Percentiles rank a stretch among this genome's conserved stretches.
Conservation (phyloP, 805 yeast species). For the Blastobotrys terrestris region DNA sequence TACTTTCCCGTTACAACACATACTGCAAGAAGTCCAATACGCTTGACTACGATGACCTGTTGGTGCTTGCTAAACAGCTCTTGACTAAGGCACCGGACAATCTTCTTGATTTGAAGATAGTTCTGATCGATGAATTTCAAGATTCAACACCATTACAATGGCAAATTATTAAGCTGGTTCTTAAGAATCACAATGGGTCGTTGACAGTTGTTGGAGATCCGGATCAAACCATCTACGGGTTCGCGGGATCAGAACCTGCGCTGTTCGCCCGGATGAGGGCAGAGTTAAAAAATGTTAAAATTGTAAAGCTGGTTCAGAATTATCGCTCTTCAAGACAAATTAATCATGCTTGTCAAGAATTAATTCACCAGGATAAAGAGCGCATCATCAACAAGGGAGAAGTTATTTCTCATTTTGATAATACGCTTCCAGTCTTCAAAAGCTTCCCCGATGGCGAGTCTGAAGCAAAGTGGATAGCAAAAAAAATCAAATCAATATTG, state of each 20-base stretch:
- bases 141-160: slow-evolving; percentile 81
- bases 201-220: slow-evolving; percentile 94
- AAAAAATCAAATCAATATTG: slow-evolving; percentile 43
- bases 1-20: slow-evolving; percentile 8
- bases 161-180: slow-evolving; percentile 51
- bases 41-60: slow-evolving; percentile 16
- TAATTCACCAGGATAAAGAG: slow-evolving; percentile 52
- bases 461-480: slow-evolving; percentile 57
- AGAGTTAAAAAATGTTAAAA: slow-evolving; percentile 29
- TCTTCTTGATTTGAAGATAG: slow-evolving; percentile 22
- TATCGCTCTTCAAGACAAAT: slow-evolving; percentile 75
- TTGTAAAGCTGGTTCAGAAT: slow-evolving; percentile 53
- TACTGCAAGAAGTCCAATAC: background rate
- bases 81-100: background rate
- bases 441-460: slow-evolving; percentile 16
- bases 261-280: slow-evolving; percentile 57
- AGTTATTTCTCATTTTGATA: background rate
- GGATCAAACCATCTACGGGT: slow-evolving; percentile 89
- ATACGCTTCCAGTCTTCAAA: background rate
- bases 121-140: slow-evolving; percentile 92
- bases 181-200: slow-evolving; percentile 21
- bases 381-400: slow-evolving; percentile 2
- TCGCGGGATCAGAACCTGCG: slow-evolving; percentile 67
- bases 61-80: slow-evolving; percentile 9
- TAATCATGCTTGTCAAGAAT: slow-evolving; percentile 51